Evolutionary conservation across 2,329 filamentous ascomycete species (phyloP), one percentile per base, ranked within the genome.

Genomic region (Rhynchosporium secalis): DNA sequence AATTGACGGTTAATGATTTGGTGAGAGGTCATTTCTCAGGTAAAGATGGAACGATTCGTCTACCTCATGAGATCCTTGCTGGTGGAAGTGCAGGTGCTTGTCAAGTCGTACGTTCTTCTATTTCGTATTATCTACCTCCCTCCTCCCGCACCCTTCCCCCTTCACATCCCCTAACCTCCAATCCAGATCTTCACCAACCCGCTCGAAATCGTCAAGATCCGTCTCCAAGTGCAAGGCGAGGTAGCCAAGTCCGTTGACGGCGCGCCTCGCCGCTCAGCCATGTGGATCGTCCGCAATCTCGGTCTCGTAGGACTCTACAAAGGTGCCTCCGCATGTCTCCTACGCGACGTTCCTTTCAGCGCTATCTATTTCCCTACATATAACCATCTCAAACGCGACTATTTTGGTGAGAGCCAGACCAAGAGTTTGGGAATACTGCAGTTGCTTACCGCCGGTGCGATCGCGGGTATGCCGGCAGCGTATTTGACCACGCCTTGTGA

Each of bases 321-420:
- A 83, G 95, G 95, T 65, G 95, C 94, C 26, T 92, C 88, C 49
- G 95, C 95, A 26, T 99, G 95, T 79, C 81, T 99, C 72, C 84
- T 98, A 67, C 93, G 95, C 70, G 95, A 99, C 76, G 92, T 98
- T 46, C 95, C 95, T 49, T 99, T 99, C 81, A 98, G 94, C 26
- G 92, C 92, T 72, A 99, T 99, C 74, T 99, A 99, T 81, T 99
- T 99, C 86, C 94, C 95, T 2, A 89, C 92, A 28, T 99, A 99
- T 81, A 90, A 86, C 75, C 95, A 99, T 75, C 78, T 99, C 72
- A 99, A 99, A 83, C 87, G 84, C 73, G 94, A 97, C 77, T 81
- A 94, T 74, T 99, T 98, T 71, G 94, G 95, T 77, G 95, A 99
- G 79, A 87, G 89, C 10, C 82, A 83, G 5, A 90, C 87, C 62